Percentiles rank a stretch among this genome's conserved stretches.
Evolutionary conservation across 78 protist genomes (phyloP).

Genomic region (Dictyostelium discoideum): DNA sequence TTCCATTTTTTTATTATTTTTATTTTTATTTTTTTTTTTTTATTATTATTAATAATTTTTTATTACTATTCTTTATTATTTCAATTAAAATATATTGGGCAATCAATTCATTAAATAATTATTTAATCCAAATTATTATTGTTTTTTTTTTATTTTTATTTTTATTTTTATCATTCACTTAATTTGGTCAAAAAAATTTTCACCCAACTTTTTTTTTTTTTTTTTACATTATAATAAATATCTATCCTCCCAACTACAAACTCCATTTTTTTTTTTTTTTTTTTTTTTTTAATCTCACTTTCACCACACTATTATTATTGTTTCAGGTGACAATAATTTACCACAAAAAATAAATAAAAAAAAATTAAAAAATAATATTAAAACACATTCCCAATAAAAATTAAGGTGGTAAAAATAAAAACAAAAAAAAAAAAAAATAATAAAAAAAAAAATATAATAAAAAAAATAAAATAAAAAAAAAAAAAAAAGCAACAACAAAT

Average conservation of each 20-base stretch:
- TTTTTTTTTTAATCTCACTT: too few species aligned
- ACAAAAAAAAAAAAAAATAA: too few species aligned
- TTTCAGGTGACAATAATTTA: background rate
- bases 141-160: too few species aligned
- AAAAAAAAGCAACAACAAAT: background rate
- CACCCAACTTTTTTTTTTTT: background rate
- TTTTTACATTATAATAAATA: background rate
- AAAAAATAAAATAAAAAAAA: too few species aligned
- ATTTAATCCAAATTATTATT: too few species aligned
- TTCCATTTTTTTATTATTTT: too few species aligned
- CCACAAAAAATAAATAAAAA: background rate
- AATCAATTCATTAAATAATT: background rate
- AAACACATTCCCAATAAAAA: too few species aligned
- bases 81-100: background rate
- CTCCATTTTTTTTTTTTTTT: background rate
- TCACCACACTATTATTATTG: background rate
- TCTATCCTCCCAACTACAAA: background rate
- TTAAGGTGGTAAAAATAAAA: too few species aligned
- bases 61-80: background rate
- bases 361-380: too few species aligned
- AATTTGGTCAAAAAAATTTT: background rate
- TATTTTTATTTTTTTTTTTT: too few species aligned
- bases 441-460: too few species aligned
- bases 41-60: too few species aligned
- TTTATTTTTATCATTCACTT: background rate